phyloP scores from a whole-genome alignment of 306 rosid genomes.

The Mimosa bimucronata region DNA sequence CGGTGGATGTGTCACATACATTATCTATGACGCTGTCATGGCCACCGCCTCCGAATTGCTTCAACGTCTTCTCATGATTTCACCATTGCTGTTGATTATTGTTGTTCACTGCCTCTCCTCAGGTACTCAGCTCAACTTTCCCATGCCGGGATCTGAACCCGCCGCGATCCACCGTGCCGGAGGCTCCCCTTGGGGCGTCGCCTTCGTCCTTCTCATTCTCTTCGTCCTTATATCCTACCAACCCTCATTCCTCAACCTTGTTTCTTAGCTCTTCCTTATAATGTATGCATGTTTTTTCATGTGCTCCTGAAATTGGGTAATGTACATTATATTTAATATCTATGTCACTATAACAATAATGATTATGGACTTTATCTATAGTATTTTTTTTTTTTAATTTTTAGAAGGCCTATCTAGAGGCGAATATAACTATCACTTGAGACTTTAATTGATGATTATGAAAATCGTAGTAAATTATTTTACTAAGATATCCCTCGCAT shows the following conservation, averaged over 20 bases:
- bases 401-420: background rate
- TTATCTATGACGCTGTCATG: conserved; percentile 66
- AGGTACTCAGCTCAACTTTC: conserved; percentile 55
- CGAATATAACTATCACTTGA: background rate
- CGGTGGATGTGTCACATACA: conserved; percentile 55
- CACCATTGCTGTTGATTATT: conserved; percentile 65
- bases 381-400: too few species aligned
- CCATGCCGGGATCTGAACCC: conserved; percentile 80
- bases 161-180: conserved; percentile 70
- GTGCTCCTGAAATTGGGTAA: background rate
- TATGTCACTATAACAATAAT: background rate
- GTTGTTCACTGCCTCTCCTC: conserved; percentile 76
- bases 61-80: conserved; percentile 67
- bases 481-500: background rate
- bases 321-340: too few species aligned
- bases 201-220: conserved; percentile 54
- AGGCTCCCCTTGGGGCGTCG: conserved; percentile 84
- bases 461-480: background rate
- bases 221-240: conserved; percentile 70
- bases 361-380: background rate
- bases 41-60: conserved; percentile 70
- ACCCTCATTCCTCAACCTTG: conserved; percentile 58
- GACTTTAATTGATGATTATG: background rate
- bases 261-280: conserved; percentile 31
- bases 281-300: background rate